phyloP scores from a whole-genome alignment of 164 flowering plant genomes.

The Chimonanthus praecox region DNA sequence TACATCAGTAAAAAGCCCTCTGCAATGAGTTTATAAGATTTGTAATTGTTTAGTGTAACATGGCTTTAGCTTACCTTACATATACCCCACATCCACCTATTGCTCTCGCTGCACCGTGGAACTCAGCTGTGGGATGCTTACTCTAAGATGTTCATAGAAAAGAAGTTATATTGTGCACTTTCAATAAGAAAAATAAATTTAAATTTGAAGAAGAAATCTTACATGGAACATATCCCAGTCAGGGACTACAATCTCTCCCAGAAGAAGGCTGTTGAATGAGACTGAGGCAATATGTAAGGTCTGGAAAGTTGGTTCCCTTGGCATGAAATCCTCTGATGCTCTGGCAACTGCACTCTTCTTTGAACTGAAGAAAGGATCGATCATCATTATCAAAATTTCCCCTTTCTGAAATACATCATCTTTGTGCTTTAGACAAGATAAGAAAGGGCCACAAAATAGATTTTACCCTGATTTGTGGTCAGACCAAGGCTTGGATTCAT shows the following conservation, averaged over 20 bases:
- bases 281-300: constrained; percentile 69
- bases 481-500: neutral
- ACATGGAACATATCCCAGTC: constrained; percentile 93
- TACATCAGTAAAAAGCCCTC: neutral
- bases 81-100: constrained; percentile 67
- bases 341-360: constrained; percentile 56
- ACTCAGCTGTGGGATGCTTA: constrained; percentile 48
- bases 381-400: neutral
- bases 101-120: constrained; percentile 63
- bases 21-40: neutral
- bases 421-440: neutral
- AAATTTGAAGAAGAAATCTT: constrained; percentile 10
- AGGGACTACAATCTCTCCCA: constrained; percentile 73
- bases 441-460: neutral
- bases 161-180: neutral
- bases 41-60: neutral
- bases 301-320: constrained; percentile 60
- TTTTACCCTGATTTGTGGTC: neutral
- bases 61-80: constrained; percentile 42
- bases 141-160: constrained; percentile 35
- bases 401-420: neutral
- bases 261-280: constrained; percentile 65
- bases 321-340: constrained; percentile 86
- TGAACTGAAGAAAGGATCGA: constrained; percentile 30
- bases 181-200: neutral